These are phyloP conservation scores for Schrenkiella parvula DNA, from an alignment of 345 rosid species.

Conservation along the genomic window DNA sequence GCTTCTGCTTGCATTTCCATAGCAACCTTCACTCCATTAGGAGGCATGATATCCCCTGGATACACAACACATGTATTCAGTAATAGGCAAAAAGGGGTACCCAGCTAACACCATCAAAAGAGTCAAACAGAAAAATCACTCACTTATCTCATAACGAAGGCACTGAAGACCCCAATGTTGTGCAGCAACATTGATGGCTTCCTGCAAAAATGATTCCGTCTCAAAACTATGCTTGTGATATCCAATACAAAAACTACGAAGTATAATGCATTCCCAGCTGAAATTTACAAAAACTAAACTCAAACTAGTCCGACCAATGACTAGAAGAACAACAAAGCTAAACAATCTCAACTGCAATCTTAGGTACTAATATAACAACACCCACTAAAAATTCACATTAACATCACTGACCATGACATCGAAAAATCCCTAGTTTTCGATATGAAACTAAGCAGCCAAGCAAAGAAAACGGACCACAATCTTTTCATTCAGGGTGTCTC, in stretches of 20 bases:
- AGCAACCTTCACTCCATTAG: slow-evolving; percentile 82
- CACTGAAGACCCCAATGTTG: slow-evolving; percentile 90
- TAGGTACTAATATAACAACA: not conserved
- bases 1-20: slow-evolving; percentile 99
- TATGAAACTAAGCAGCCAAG: not conserved
- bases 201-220: slow-evolving; percentile 43
- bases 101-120: not conserved
- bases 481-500: slow-evolving; percentile 86
- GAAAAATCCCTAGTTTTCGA: not conserved
- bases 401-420: not conserved
- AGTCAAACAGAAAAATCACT: slow-evolving; percentile 27
- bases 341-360: slow-evolving; percentile 6
- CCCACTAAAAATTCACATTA: not conserved
- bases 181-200: slow-evolving; percentile 87
- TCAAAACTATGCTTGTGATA: not conserved
- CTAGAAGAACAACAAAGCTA: not conserved
- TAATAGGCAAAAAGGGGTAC: not conserved
- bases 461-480: slow-evolving; percentile 66
- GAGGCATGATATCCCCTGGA: slow-evolving; percentile 96
- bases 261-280: not conserved
- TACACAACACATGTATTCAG: slow-evolving; percentile 17
- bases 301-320: not conserved
- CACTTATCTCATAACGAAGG: slow-evolving; percentile 94
- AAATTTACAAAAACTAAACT: not conserved
- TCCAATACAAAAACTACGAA: not conserved